phyloP scores from a whole-genome alignment of 805 yeast species.

The Wickerhamiella spandovensis region DNA sequence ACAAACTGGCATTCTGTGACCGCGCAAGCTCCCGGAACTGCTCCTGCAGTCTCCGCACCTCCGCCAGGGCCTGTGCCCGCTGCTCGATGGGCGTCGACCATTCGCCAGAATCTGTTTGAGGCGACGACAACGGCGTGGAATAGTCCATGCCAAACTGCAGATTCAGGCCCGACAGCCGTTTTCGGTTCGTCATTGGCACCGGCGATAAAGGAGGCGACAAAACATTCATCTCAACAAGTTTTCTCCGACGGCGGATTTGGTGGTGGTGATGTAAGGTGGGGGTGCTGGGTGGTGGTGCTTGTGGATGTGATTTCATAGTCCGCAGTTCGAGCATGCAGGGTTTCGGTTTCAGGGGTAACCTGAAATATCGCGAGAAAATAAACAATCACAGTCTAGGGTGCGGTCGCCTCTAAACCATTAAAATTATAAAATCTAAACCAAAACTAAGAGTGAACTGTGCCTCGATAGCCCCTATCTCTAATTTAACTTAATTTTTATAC shows the following conservation, averaged over 20 bases:
- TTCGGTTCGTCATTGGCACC: neutral
- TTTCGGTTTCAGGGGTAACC: neutral
- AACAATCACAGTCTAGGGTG: neutral
- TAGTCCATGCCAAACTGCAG: constrained; percentile 6
- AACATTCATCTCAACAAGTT: neutral
- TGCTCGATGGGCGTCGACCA: constrained; percentile 5
- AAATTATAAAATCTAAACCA: neutral
- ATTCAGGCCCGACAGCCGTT: constrained; percentile 7
- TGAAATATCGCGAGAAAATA: neutral
- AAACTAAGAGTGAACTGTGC: neutral
- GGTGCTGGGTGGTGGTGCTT: neutral
- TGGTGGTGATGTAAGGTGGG: neutral
- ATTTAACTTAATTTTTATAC: neutral
- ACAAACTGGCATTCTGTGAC: constrained; percentile 18
- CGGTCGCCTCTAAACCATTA: neutral
- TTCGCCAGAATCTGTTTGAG: constrained; percentile 1
- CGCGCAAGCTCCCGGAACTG: constrained; percentile 20
- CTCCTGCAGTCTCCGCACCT: constrained; percentile 17
- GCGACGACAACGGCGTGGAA: neutral
- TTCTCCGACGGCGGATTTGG: neutral
- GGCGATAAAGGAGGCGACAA: neutral
- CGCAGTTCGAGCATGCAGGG: neutral
- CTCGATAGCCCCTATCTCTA: neutral
- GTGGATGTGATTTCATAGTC: neutral
- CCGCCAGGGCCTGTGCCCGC: constrained; percentile 7